Conservation (phyloP, 352 stramenopile genomes). For the Pythium aphanidermatum region DNA sequence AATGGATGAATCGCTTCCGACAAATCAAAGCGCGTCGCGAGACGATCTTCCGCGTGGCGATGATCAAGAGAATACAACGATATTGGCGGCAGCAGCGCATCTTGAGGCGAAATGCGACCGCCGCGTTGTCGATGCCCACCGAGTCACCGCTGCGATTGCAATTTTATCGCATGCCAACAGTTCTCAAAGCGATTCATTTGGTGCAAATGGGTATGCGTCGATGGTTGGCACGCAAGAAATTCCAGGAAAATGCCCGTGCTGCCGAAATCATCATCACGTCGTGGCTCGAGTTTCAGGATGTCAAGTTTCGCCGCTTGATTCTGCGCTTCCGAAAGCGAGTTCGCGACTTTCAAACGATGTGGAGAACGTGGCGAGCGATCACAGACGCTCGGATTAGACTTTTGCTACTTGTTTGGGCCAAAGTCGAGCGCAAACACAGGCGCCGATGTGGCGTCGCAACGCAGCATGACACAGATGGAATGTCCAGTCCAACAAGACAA, state of each 20-base stretch:
- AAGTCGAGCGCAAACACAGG: slow-evolving; percentile 52
- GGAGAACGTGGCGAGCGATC: slow-evolving; percentile 59
- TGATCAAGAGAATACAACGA: slow-evolving; percentile 47
- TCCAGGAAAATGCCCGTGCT: slow-evolving; percentile 13
- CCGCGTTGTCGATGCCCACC: slow-evolving; percentile 14
- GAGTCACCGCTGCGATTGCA: slow-evolving; percentile 25
- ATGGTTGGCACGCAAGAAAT: slow-evolving; percentile 31
- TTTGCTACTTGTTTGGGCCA: slow-evolving; percentile 57
- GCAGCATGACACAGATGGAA: not conserved
- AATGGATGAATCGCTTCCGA: slow-evolving; percentile 38
- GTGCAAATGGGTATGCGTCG: slow-evolving; percentile 35
- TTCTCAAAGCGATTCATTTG: slow-evolving; percentile 34
- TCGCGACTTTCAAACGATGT: slow-evolving; percentile 69
- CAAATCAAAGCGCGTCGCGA: slow-evolving; percentile 35
- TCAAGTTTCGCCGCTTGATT: slow-evolving; percentile 78
- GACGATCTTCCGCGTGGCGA: slow-evolving; percentile 29
- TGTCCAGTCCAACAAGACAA: not conserved
- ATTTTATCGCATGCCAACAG: slow-evolving; percentile 45
- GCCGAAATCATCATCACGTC: slow-evolving; percentile 60
- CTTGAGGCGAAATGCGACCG: slow-evolving; percentile 19
- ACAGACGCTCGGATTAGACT: slow-evolving; percentile 70
- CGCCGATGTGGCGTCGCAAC: slow-evolving; percentile 26
- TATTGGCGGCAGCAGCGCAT: slow-evolving; percentile 40
- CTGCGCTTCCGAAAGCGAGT: slow-evolving; percentile 71
- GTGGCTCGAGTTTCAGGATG: slow-evolving; percentile 77